Percentiles rank a stretch among this genome's conserved stretches.
Evolutionary conservation across 2,329 filamentous ascomycete species (phyloP).

Genomic region (Colletotrichum tropicicola): DNA sequence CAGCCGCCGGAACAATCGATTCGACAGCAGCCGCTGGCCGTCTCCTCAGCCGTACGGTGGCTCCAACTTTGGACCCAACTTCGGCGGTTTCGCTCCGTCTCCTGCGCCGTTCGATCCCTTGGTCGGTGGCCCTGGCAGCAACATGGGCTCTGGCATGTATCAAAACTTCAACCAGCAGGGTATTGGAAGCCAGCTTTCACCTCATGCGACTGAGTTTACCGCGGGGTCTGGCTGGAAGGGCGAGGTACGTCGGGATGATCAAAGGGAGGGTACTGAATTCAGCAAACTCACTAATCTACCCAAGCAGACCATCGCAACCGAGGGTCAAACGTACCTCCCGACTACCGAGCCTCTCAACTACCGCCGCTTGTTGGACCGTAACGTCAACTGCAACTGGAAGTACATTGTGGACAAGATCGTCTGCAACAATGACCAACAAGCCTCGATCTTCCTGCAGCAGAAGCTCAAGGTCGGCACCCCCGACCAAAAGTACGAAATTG

Average conservation of each 20-base stretch:
- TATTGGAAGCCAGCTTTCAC: constrained; percentile 73
- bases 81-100: constrained; percentile 35
- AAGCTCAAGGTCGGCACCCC: constrained; percentile 96
- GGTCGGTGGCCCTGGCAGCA: constrained; percentile 39
- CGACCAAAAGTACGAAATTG: constrained; percentile 97
- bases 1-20: constrained; percentile 51
- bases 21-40: constrained; percentile 56
- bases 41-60: constrained; percentile 43
- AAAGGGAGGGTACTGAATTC: not conserved
- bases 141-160: constrained; percentile 53
- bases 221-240: constrained; percentile 64
- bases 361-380: constrained; percentile 91
- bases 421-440: constrained; percentile 98
- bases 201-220: constrained; percentile 79
- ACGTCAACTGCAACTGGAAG: constrained; percentile 98
- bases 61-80: constrained; percentile 40
- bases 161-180: constrained; percentile 63
- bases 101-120: constrained; percentile 33
- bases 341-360: constrained; percentile 96
- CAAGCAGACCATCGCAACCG: constrained; percentile 55
- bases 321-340: constrained; percentile 81
- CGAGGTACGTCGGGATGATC: constrained; percentile 52
- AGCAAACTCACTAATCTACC: constrained; percentile 16
- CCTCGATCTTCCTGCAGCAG: constrained; percentile 98
- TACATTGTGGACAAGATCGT: constrained; percentile 99